Conservation (phyloP, 2,329 filamentous ascomycete species). For the Laburnicola sp. region DNA sequence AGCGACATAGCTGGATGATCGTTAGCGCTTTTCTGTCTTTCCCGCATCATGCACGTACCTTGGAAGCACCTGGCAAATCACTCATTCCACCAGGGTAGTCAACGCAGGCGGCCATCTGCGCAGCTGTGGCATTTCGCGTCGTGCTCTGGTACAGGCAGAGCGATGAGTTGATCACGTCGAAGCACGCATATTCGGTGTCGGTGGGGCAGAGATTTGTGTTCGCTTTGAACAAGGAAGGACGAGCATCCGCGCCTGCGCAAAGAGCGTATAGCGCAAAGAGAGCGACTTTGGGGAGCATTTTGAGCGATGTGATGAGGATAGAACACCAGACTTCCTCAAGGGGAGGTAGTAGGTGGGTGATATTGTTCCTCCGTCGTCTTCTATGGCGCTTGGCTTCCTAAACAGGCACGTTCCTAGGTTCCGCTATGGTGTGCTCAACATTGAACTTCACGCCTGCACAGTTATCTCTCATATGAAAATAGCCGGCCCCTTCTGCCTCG, state of each 20-base stretch:
- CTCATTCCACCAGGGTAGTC: slow-evolving; percentile 23
- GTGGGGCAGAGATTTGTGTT: slow-evolving; percentile 24
- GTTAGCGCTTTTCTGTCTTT: not conserved
- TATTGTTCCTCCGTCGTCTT: not conserved
- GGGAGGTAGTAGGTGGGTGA: not conserved
- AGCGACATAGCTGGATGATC: slow-evolving; percentile 23
- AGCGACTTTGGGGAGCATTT: slow-evolving; percentile 15
- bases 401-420: slow-evolving; percentile 2
- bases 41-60: slow-evolving; percentile 15
- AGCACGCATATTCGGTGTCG: slow-evolving; percentile 24
- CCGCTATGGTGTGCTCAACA: not conserved
- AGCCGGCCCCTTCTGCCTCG: not conserved
- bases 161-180: slow-evolving; percentile 29
- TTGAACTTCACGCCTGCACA: not conserved
- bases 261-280: slow-evolving; percentile 4
- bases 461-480: not conserved
- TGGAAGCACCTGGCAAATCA: slow-evolving; percentile 21
- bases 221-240: too few species aligned
- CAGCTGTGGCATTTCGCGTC: slow-evolving; percentile 19
- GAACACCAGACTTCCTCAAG: not conserved
- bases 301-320: not conserved
- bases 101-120: slow-evolving; percentile 22
- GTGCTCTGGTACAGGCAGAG: slow-evolving; percentile 25
- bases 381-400: not conserved
- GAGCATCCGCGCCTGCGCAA: not conserved